Base-by-base conservation (phyloP, 2,329 filamentous ascomycete genomes). In the Geosmithia flava region DNA sequence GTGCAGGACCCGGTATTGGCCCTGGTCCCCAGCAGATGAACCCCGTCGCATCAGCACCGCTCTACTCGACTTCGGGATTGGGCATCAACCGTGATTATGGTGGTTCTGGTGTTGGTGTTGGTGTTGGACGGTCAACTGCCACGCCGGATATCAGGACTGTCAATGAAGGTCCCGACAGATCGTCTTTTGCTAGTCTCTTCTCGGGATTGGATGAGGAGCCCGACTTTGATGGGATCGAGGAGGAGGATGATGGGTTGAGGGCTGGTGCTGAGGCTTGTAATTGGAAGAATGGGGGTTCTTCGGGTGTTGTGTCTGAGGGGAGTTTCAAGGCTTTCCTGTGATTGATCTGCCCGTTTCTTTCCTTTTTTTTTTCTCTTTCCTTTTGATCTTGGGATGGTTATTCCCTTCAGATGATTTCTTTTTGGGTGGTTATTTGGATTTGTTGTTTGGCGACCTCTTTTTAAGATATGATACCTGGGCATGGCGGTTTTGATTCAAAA, bases 311-410 rank as follows among this genome's bases (percentile, higher is more conserved):
- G 13, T 58, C 58, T 2, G 56, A 55, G 17, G 51, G 55, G 37
- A 60, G 58, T 50, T 58, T 54, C 44, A 54, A 53, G 47, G 56
- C 52, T 39, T 59, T 60, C 48, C 49, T 60, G 37, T 60, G 42
- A 52, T 37, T 5, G 17, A 6, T 37, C 16, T 39, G 11, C 20
- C 7, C 20, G 4, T 44, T 20, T 44, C 20, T 7, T 44, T 44
- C 3, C 3, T 23, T 23, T 44, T 6, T 44, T 40, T 40, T 40
- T 4, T 17, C 37, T 40, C 37, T 40, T 4, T 17, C 13, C n/a
- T n/a, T n/a, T n/a, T n/a, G n/a, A n/a, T n/a, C n/a, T 30, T 30
- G 29, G 29, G 29, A 6, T 30, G 29, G 29, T 30, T 30, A 11
- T 7, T 30, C 11, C n/a, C n/a, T n/a, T n/a, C n/a, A n/a, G n/a